Base-by-base conservation (phyloP, 1,284 basidiomycete genomes). In the Sporisorium iseilematis-ciliati region DNA sequence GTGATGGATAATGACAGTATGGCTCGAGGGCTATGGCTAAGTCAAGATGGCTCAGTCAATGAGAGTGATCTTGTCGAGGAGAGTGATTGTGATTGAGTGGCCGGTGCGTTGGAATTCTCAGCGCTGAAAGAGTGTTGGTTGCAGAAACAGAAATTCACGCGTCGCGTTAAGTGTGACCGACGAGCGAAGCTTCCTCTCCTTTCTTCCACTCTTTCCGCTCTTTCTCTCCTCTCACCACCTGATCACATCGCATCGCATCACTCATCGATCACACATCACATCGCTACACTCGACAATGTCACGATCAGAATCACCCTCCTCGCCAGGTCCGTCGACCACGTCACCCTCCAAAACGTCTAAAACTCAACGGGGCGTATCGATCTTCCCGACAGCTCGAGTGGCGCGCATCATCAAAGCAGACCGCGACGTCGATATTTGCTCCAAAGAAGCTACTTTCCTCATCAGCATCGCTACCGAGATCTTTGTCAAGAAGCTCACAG, bases 361-460 rank as follows among this genome's bases (percentile, higher is more conserved):
- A n/a, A 23, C 50, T 29, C 55, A 65, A 33, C 62, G 71, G 16
- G 80, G 80, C 20, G 64, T 57, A 1, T 75, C 78, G 0, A 62
- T 77, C 33, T 74, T 82, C 21, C 80, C 80, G 7, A 58, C 62
- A 5, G 80, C 80, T 4, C 68, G 80, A 29, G 73, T 82, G 1
- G 38, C 66, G 18, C 71, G 78, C 41, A 82, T 82, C 60, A 80
- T 82, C 74, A 82, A 82, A 57, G 80, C 80, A 14, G 80, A 82
- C 38, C 73, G 62, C 23, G 77, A 80, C 29, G 75, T 82, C 20
- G 80, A 82, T 42, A 81, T 81, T 33, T 82, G 80, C 74, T 77
- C 76, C 31, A 75, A 76, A 38, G 80, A 82, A 65, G 80, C 80
- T 14, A 78, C 72, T 10, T 81, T 82, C 31, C 64, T 81, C 42